Conservation (phyloP, 371 early-diverging fungal genomes). For the Chytridiales sp. region DNA sequence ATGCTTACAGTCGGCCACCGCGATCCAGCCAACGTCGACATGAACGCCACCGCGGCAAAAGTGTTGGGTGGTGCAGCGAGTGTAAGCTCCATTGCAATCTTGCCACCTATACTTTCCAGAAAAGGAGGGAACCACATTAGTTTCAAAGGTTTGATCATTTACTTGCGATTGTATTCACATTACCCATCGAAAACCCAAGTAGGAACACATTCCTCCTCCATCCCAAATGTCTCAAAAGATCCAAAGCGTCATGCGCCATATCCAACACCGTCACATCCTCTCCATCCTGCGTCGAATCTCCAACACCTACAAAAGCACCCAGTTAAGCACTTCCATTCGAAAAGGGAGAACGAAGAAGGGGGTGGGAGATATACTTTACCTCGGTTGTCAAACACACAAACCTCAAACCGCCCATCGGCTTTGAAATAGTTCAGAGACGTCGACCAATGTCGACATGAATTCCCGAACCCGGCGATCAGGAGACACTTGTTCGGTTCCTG, state of each 20-base stretch:
- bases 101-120: constrained; percentile 12
- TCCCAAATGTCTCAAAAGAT: constrained; percentile 61
- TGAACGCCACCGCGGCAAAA: constrained; percentile 18
- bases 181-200: constrained; percentile 75
- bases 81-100: constrained; percentile 22
- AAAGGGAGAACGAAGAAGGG: too few species aligned
- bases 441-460: constrained; percentile 17
- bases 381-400: constrained; percentile 75
- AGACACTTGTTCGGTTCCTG: constrained; percentile 60
- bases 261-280: constrained; percentile 47
- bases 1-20: constrained; percentile 20
- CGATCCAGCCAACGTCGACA: constrained; percentile 23
- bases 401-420: constrained; percentile 50
- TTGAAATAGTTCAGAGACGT: not conserved
- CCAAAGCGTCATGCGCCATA: constrained; percentile 68
- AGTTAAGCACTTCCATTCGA: too few species aligned
- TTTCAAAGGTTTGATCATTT: not conserved
- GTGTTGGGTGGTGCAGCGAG: constrained; percentile 16
- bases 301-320: too few species aligned
- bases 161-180: not conserved
- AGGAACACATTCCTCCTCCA: constrained; percentile 65
- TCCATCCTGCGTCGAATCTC: constrained; percentile 44
- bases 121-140: not conserved
- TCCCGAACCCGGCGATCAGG: constrained; percentile 56
- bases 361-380: too few species aligned